These are phyloP conservation scores for Pseudogymnoascus sp. DNA, from an alignment of 2,329 filamentous ascomycete genomes.

Conservation along the genomic window DNA sequence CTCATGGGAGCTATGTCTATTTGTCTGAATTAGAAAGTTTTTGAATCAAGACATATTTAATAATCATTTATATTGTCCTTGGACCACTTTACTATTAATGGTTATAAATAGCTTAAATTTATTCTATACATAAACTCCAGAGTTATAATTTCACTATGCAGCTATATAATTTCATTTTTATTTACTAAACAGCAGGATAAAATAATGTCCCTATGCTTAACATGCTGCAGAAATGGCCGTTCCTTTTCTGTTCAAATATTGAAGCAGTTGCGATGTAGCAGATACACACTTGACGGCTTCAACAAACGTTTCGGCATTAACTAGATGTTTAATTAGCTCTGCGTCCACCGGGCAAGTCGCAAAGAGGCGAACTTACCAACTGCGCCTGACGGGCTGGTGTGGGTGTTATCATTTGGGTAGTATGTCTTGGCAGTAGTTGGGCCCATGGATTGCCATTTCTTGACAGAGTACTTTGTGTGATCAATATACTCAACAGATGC, in stretches of 20 bases:
- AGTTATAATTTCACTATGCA: background rate
- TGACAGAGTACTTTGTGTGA: conserved; percentile 24
- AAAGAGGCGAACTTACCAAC: background rate
- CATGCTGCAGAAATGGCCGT: background rate
- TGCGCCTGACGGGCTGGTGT: conserved; percentile 23
- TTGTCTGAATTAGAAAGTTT: background rate
- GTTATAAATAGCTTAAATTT: background rate
- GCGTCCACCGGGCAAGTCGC: background rate
- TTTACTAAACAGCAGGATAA: background rate
- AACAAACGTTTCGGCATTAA: conserved; percentile 15
- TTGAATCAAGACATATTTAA: background rate
- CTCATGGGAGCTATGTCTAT: background rate
- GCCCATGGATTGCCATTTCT: conserved; percentile 20
- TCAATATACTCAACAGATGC: conserved; percentile 21
- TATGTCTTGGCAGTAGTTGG: conserved; percentile 19
- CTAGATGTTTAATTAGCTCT: background rate
- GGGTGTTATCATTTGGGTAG: conserved; percentile 26
- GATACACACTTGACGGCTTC: conserved; percentile 20
- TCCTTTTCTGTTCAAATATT: background rate
- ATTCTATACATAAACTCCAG: background rate
- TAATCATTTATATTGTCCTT: background rate
- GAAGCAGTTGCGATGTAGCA: background rate
- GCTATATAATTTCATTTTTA: background rate
- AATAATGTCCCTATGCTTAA: background rate
- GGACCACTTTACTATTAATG: background rate